phyloP scores from a whole-genome alignment of 140 eudicot species.

The Senecio squalidus region DNA sequence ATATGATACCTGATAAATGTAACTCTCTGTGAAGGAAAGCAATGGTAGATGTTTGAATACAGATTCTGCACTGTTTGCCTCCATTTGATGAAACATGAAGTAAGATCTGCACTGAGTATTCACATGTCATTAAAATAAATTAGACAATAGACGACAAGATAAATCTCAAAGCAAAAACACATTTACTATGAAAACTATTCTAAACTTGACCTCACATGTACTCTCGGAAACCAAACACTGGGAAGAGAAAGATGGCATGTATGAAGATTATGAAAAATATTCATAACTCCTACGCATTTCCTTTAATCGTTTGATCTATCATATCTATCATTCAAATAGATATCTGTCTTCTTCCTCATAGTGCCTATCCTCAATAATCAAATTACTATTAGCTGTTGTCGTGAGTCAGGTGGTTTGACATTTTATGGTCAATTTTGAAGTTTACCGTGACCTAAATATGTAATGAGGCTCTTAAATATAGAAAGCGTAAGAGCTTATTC shows the following conservation, averaged over 20 bases:
- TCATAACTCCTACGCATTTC: no score
- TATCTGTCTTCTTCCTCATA: no score
- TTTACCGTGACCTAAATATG: no score
- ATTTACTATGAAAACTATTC: not conserved
- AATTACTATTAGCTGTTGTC: no score
- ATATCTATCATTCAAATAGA: no score
- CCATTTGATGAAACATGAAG: conserved; percentile 95
- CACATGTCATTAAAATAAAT: not conserved
- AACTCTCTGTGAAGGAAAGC: conserved; percentile 93
- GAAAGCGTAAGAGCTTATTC: not conserved
- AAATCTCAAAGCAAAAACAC: not conserved
- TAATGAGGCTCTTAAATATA: no score
- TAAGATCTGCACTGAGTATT: conserved; percentile 86
- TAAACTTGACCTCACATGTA: not conserved
- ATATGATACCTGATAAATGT: conserved; percentile 76
- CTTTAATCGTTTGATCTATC: no score
- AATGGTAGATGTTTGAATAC: conserved; percentile 70
- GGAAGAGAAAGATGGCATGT: not conserved
- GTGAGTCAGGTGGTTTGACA: no score
- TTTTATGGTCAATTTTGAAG: no score
- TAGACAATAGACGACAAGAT: not conserved
- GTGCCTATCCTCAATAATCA: no score
- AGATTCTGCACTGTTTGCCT: conserved; percentile 54
- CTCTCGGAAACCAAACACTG: not conserved
- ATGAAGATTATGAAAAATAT: no score